Base-by-base conservation (phyloP, 1,284 basidiomycete species). In the Exobasidium rhododendri region DNA sequence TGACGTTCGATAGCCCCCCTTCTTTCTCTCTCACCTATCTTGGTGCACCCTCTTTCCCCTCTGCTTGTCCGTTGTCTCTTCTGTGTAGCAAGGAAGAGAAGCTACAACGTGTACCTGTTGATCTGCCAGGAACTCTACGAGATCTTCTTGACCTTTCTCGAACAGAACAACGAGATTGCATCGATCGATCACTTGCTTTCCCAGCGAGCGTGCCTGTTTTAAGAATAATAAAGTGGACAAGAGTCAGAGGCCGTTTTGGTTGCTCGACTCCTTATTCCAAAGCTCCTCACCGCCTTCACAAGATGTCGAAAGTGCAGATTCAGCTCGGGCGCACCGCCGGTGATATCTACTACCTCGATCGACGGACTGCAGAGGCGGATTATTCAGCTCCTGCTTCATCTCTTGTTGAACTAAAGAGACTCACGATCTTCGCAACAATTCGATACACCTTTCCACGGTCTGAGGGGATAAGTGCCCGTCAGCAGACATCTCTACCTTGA, bases 121-220 rank as follows among this genome's bases (percentile, higher is more conserved):
- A 14, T 50, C 11, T 24, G 47, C 47, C 20, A 50, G 29, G 22
- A 50, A 50, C 29, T 50, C 10, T 31, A 31, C 47, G 10, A 50
- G 20, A 20, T 50, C 47, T 31, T 50, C 47, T 20, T 26, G 22
- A 31, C 20, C 47, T 31, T 50, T 31, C 29, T 50, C 47, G 22
- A 50, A 50, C 14, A 50, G 47, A 14, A 50, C 47, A 31, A 50
- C 47, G 20, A 50, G 47, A 31, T 50, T 50, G 47, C 47, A 50
- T 50, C 47, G 47, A 31, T 50, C 47, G 22, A 50, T 50, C 10
- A 50, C 47, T 31, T 50, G 47, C 47, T 50, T 50, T 20, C 47
- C 47, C 7, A 50, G 22, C 10, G 47, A 24, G 35, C 35, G 35
- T 40, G 35, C 35, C 35, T 40, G n/a, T n/a, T n/a, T n/a, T n/a